Conservation (phyloP, 73 alveolate species). For the Durusdinium trenchii region DNA sequence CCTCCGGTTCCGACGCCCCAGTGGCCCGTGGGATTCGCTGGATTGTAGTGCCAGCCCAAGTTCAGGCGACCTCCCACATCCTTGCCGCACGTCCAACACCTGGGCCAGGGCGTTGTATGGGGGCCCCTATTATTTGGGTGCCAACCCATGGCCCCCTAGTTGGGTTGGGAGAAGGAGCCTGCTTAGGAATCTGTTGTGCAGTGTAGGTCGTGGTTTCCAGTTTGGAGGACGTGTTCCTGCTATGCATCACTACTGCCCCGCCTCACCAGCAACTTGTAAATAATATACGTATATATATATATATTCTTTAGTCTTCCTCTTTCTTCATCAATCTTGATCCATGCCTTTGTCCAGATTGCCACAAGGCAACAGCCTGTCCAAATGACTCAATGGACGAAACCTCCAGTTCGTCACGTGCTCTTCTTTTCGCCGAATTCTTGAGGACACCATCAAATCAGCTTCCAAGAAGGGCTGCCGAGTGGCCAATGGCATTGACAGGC, state of each 20-base stretch:
- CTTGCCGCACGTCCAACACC: conserved; percentile 45
- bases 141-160: neutral
- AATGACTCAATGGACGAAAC: too few species aligned
- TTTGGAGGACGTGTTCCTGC: too few species aligned
- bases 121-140: neutral
- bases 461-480: neutral
- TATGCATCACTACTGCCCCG: neutral
- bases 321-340: neutral
- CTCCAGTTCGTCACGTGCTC: too few species aligned
- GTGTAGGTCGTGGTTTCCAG: too few species aligned
- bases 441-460: too few species aligned
- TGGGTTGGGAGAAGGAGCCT: neutral
- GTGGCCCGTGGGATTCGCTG: conserved; percentile 23
- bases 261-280: neutral
- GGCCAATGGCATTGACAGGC: conserved; percentile 40
- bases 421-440: too few species aligned
- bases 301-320: neutral
- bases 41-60: conserved; percentile 61
- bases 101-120: neutral
- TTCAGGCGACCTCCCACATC: conserved; percentile 26
- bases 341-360: neutral
- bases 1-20: neutral
- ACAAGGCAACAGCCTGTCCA: neutral
- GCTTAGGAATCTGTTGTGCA: too few species aligned
- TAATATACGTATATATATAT: neutral